Base-by-base conservation (phyloP, 352 stramenopile genomes). In the Phytophthora nicotianae region DNA sequence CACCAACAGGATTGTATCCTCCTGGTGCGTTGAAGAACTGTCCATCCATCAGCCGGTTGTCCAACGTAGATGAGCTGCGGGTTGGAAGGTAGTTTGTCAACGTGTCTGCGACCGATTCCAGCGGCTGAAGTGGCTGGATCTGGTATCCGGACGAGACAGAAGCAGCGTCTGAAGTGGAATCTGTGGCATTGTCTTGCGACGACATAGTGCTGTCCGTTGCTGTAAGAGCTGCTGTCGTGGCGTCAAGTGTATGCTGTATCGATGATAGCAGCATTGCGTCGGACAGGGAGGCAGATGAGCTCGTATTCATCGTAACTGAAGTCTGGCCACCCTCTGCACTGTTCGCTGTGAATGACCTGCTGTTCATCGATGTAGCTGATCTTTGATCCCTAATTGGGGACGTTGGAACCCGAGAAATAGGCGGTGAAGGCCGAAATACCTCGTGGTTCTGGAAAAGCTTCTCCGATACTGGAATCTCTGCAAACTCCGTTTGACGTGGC, bases 201-300 rank as follows among this genome's bases (percentile, higher is more conserved):
- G 37, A 10, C 20, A 50, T 38, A 37, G 49, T 58, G 59, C 52
- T 59, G 24, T 63, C 60, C 10, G 38, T 62, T 6, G 49, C 32
- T 48, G 40, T 26, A 20, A 62, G 47, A 23, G 48, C 50, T 50
- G 41, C 51, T 11, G 58, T 66, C 10, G 42, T 57, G 8, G 61
- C 38, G 13, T 75, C 73, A 23, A 64, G 50, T 11, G 68, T 70
- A 42, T 77, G 66, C 32, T 85, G 75, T 23, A 84, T 80, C 0
- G 77, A 84, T 16, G 75, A 83, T n/a, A 85, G 57, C 35, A 84
- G 47, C 57, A 83, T 78, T 5, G 67, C 75, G 50, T 83, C 78
- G 0, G 65, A 80, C 19, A 80, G 53, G 0, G 55, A 57, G 27
- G 63, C 61, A 9, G 42, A 29, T 0, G 24, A n/a, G 14, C 23